Evolutionary conservation across 2,329 filamentous ascomycete genomes (phyloP).

Genomic region (Dryadomyces quercus-mongolicae): DNA sequence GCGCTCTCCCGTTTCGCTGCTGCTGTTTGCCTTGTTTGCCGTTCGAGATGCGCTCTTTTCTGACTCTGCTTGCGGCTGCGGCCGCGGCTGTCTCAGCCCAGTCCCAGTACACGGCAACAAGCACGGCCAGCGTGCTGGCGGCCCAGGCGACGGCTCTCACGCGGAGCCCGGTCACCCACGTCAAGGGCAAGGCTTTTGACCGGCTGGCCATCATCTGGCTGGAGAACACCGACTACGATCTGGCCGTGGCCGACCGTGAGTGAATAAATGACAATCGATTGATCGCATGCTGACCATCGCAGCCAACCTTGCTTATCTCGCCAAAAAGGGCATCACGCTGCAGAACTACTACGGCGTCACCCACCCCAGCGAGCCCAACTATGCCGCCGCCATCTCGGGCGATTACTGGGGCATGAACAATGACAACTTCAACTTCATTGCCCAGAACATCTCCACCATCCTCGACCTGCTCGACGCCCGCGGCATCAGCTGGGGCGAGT

Average conservation of each 20-base stretch:
- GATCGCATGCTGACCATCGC: not conserved
- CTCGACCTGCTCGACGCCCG: conserved; percentile 57
- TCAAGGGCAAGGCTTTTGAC: conserved; percentile 61
- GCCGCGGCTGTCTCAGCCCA: conserved; percentile 8
- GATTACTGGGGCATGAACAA: conserved; percentile 65
- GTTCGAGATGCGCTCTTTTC: conserved; percentile 8
- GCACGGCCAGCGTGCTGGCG: conserved; percentile 34
- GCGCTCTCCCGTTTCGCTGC: not conserved
- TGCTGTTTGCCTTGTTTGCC: no score
- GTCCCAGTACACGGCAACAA: conserved; percentile 36
- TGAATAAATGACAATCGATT: conserved; percentile 5
- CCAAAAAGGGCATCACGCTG: conserved; percentile 49
- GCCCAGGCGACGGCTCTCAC: conserved; percentile 50
- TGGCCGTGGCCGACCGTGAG: conserved; percentile 50
- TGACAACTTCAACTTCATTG: conserved; percentile 49
- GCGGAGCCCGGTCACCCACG: conserved; percentile 45
- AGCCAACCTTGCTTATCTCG: conserved; percentile 44
- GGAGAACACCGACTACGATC: conserved; percentile 62
- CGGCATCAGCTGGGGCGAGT: conserved; percentile 56
- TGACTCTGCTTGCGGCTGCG: conserved; percentile 8
- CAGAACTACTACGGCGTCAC: conserved; percentile 50
- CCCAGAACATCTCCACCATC: conserved; percentile 51
- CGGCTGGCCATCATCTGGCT: conserved; percentile 64
- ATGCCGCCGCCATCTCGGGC: conserved; percentile 54
- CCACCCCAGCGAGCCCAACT: conserved; percentile 68